phyloP scores from a whole-genome alignment of 2,329 filamentous ascomycete genomes.

The Monosporascus sp. region DNA sequence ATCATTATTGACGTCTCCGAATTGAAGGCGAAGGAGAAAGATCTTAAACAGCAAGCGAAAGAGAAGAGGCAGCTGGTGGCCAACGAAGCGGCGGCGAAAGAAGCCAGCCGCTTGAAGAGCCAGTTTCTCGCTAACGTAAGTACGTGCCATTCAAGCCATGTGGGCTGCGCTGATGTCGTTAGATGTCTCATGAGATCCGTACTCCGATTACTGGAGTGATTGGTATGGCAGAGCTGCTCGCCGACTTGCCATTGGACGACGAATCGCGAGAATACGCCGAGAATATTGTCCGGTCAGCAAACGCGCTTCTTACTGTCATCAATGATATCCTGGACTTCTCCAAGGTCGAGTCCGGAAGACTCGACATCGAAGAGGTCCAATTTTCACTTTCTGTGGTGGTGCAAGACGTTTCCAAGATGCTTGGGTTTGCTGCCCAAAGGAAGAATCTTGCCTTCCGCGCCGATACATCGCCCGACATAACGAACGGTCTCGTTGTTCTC shows the following conservation, averaged over 20 bases:
- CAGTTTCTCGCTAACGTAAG: constrained; percentile 66
- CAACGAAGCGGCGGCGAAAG: constrained; percentile 72
- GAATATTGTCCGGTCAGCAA: constrained; percentile 73
- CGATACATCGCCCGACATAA: constrained; percentile 57
- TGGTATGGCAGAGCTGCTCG: constrained; percentile 70
- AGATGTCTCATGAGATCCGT: constrained; percentile 75
- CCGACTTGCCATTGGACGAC: constrained; percentile 61
- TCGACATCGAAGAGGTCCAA: constrained; percentile 76
- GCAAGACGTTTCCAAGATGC: constrained; percentile 79
- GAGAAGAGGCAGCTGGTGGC: constrained; percentile 67
- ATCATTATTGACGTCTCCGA: constrained; percentile 79
- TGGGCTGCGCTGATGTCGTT: constrained; percentile 12
- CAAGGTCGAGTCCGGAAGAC: constrained; percentile 71
- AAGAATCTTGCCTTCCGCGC: constrained; percentile 70
- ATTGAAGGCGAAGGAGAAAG: constrained; percentile 57
- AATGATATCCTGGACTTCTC: constrained; percentile 90
- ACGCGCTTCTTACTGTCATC: constrained; percentile 78
- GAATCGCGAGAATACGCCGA: constrained; percentile 71
- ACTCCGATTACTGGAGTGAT: constrained; percentile 77
- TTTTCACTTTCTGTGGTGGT: constrained; percentile 71
- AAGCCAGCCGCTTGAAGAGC: constrained; percentile 73
- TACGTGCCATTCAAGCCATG: background rate
- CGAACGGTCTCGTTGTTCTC: constrained; percentile 69
- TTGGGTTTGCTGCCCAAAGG: constrained; percentile 75
- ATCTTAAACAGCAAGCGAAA: constrained; percentile 57